phyloP scores from a whole-genome alignment of 1,284 basidiomycete genomes.

The Trichosporon inkin region DNA sequence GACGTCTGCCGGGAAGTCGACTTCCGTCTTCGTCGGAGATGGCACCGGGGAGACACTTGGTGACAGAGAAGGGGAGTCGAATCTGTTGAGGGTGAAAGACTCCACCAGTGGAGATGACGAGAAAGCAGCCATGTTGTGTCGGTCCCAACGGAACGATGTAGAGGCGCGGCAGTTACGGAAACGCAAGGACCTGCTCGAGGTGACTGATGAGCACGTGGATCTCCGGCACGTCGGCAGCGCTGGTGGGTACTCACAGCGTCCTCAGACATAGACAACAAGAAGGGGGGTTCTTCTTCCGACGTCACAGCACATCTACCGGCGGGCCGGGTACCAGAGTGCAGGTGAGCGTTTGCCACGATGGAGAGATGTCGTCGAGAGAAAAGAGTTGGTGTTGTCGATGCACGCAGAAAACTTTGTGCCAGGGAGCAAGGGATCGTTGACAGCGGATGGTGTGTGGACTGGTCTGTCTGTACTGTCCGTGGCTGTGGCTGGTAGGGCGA shows the following conservation, averaged over 20 bases:
- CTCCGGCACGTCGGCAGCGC: neutral
- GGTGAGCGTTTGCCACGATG: neutral
- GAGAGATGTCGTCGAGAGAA: neutral
- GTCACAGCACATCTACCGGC: slow-evolving; percentile 1
- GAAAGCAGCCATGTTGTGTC: slow-evolving; percentile 37
- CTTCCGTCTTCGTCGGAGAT: slow-evolving; percentile 44
- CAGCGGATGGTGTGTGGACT: neutral
- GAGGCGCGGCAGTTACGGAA: neutral
- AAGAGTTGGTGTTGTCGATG: neutral
- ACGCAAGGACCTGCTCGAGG: neutral
- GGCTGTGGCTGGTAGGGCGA: slow-evolving; percentile 7
- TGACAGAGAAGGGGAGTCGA: slow-evolving; percentile 24
- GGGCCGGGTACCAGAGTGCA: neutral
- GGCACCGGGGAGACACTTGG: slow-evolving; percentile 25
- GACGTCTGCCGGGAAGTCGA: slow-evolving; percentile 46
- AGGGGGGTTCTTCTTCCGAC: neutral
- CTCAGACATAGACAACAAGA: neutral
- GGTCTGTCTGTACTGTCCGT: slow-evolving; percentile 9
- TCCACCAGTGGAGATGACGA: slow-evolving; percentile 46
- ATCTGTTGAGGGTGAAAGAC: slow-evolving; percentile 33
- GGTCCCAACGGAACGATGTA: neutral
- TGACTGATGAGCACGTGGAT: slow-evolving; percentile 6
- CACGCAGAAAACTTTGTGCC: slow-evolving; percentile 3
- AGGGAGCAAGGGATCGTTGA: slow-evolving; percentile 1
- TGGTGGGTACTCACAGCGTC: slow-evolving; percentile 5